Base-by-base conservation (phyloP, 352 stramenopile species). In the Blastocystis sp. region DNA sequence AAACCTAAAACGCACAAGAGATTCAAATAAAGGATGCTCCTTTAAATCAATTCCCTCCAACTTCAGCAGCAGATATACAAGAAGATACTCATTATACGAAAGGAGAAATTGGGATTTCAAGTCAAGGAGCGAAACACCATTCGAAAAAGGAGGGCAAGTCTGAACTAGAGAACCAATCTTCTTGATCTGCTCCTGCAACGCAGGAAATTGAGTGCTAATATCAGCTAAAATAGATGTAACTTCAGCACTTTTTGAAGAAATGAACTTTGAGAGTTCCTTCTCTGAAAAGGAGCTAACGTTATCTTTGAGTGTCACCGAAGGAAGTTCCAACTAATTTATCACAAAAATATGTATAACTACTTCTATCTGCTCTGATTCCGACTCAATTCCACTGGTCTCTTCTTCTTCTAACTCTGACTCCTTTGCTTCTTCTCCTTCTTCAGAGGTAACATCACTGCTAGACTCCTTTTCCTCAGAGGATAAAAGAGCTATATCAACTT, bases 61-160 rank as follows among this genome's bases (percentile, higher is more conserved):
- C 26, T 85, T 85, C 50, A 85, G 20, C 16, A 85, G n/a, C 20
- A 85, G 3, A 18, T 85, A 85, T 18, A 66, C 47, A 20, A 85
- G 54, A 65, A 85, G 73, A 50, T 66, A 53, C 53, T 85, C 73
- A 47, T 85, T 45, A 43, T 85, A 85, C 24, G 73, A 85, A 24
- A 85, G n/a, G 18, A 85, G 54, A 26, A 85, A 85, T 55, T 85
- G 73, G 7, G 47, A 11, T 50, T 85, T 85, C 73, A 85, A 24
- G 56, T 85, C 73, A 30, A 85, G 53, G 9, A 85, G 45, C 3
- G 73, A 85, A 18, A 85, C 11, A 45, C 73, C 73, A n/a, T 68
- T 85, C 13, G 34, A 18, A n/a, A 85, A 53, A 20, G 59, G 8
- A 13, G 73, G 73, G 41, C 65, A 53, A 13, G 20, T 26, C 6